Percentiles rank a stretch among this genome's conserved stretches.
These are phyloP conservation scores for Heterobasidion annosum DNA, from an alignment of 1,284 basidiomycete genomes.

Conservation along the genomic window DNA sequence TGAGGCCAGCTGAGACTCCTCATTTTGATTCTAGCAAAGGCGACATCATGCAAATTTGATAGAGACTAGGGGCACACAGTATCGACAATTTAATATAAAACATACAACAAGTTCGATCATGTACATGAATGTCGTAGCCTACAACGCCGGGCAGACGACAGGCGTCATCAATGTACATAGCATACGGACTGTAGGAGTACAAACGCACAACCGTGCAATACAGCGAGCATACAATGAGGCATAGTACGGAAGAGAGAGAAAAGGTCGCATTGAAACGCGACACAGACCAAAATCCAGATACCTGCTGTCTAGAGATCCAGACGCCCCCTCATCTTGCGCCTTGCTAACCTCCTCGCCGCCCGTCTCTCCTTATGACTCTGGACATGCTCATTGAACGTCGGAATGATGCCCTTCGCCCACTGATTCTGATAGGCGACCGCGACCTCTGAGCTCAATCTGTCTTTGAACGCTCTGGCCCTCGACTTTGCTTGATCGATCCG, in stretches of 20 bases:
- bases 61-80: no score
- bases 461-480: conserved; percentile 32
- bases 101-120: no score
- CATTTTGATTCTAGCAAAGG: no score
- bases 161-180: no score
- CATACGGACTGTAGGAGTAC: no score
- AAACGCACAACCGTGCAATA: no score
- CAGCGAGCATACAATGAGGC: no score
- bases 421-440: conserved; percentile 4
- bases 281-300: not conserved
- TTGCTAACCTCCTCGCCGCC: conserved; percentile 1
- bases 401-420: conserved; percentile 1
- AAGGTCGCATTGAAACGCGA: not conserved
- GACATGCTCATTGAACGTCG: conserved; percentile 7
- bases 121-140: no score
- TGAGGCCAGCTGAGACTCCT: no score
- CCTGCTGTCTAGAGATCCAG: not conserved
- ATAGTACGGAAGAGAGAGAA: not conserved
- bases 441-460: conserved; percentile 12
- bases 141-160: no score
- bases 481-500: conserved; percentile 35
- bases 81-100: no score
- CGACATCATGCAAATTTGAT: no score
- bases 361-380: conserved; percentile 6
- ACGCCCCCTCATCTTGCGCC: not conserved